Evolutionary conservation across 2,329 filamentous ascomycete genomes (phyloP), one percentile per base, ranked within the genome.

Genomic region (Fusarium sp.): DNA sequence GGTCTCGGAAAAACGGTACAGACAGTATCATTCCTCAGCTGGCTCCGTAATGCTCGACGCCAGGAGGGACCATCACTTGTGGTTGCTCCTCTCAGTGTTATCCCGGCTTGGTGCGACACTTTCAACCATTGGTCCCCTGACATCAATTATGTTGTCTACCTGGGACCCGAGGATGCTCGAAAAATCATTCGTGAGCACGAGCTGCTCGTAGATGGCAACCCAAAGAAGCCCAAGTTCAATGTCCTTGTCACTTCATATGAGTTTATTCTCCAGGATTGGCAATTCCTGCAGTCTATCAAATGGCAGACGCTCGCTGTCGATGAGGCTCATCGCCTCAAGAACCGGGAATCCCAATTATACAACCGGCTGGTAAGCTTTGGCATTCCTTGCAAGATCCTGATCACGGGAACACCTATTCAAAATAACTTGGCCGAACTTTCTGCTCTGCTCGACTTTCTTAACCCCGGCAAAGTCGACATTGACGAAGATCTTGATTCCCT

Each of bases 291-390:
- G 67, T 92, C 93, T 72, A 94, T 99, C 83, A 98, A 98, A 82
- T 99, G 96, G 96, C 96, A 99, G 81, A 96, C 96, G 65, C 91
- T 99, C 81, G 95, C 94, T 42, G 94, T 99, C 49, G 96, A 99
- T 77, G 96, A 99, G 84, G 96, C 96, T 36, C 96, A 99, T 84
- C 93, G 97, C 60, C 85, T 99, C 74, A 99, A 99, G 86, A 99
- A 99, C 79, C 91, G 94, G 70, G 96, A 98, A 68, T 98, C 96
- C 8, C 95, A 98, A 81, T 87, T 99, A 2, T 99, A 99, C 81
- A 87, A 90, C 70, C 95, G 93, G 79, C 87, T 99, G 20, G 88
- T 94, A 75, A 92, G 93, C 77, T 98, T 98, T 82, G 94, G 93
- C 77, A 90, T 96, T 18, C 95, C 95, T 13, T 94, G 94, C 84